Percentiles rank a stretch among this genome's conserved stretches.
Evolutionary conservation across 768 basidiomycete genomes (phyloP).

Genomic region (Termitomyces sp.): DNA sequence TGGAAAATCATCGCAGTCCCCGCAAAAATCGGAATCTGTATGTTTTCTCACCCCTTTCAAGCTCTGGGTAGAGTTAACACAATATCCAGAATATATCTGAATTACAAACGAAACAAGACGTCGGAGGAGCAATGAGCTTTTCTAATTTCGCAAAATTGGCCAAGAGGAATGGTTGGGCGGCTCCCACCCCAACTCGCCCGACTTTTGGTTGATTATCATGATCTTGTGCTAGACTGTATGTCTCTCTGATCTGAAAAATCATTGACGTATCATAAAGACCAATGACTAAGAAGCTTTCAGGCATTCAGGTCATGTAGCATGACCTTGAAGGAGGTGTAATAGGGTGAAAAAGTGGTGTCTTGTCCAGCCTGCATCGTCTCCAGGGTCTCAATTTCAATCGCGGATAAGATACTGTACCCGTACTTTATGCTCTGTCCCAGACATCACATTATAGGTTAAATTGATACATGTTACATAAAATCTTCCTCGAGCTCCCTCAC

Average conservation of each 20-base stretch:
- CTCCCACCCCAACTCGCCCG: constrained; percentile 21
- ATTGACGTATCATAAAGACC: not conserved
- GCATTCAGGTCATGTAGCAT: not conserved
- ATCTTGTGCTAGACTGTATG: not conserved
- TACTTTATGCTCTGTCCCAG: no score
- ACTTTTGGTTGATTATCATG: constrained; percentile 4
- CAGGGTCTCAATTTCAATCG: no score
- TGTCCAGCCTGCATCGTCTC: no score
- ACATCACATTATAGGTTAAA: no score
- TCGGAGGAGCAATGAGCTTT: constrained; percentile 1
- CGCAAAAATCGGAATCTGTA: not conserved
- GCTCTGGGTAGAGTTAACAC: not conserved
- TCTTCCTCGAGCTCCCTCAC: constrained; percentile 82
- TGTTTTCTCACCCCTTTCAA: not conserved
- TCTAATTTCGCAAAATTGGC: constrained; percentile 18
- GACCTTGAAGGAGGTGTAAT: not conserved
- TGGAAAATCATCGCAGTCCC: not conserved
- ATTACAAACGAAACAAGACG: not conserved
- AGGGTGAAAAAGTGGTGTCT: no score
- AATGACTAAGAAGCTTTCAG: not conserved
- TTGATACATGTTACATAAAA: constrained; percentile 73
- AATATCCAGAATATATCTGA: not conserved
- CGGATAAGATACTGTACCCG: no score
- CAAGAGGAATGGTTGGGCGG: constrained; percentile 19
- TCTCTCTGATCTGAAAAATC: not conserved